These are phyloP conservation scores for Ophiostoma triangulosporum DNA, from an alignment of 2,329 filamentous ascomycete genomes.

Conservation along the genomic window DNA sequence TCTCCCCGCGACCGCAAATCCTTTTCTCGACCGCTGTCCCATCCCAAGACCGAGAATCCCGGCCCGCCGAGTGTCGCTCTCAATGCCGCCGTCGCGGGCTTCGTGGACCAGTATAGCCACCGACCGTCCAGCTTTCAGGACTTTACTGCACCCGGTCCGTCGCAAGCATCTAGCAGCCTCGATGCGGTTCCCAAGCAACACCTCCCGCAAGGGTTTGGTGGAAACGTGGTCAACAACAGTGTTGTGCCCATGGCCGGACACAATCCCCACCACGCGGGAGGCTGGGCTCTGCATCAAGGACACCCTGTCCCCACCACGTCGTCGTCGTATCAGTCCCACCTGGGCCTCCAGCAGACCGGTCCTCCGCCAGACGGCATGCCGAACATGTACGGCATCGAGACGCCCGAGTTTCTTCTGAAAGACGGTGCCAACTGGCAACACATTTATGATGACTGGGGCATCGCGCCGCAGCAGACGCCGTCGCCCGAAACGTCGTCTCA, in stretches of 20 bases:
- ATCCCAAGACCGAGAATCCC: neutral
- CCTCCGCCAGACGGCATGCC: neutral
- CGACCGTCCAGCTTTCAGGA: constrained; percentile 17
- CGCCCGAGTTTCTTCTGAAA: constrained; percentile 43
- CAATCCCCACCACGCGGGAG: neutral
- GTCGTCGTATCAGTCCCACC: neutral
- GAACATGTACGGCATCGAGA: constrained; percentile 30
- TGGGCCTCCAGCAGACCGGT: neutral
- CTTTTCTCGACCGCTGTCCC: neutral
- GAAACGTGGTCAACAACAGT: neutral
- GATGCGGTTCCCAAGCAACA: neutral
- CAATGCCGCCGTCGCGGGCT: neutral
- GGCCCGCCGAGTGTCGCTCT: neutral
- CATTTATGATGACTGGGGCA: constrained; percentile 41
- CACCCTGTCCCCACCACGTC: neutral
- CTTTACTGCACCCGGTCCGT: constrained; percentile 8
- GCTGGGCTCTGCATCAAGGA: constrained; percentile 9
- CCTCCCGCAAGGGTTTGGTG: neutral
- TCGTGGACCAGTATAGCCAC: constrained; percentile 14
- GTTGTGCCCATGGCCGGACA: neutral
- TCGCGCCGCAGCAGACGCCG: constrained; percentile 14
- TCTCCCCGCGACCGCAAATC: neutral
- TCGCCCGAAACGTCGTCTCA: constrained; percentile 1
- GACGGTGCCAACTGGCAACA: constrained; percentile 46
- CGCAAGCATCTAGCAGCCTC: constrained; percentile 10